Conservation (phyloP, 192 early-diverging fungal genomes). For the Funneliformis geosporum region DNA sequence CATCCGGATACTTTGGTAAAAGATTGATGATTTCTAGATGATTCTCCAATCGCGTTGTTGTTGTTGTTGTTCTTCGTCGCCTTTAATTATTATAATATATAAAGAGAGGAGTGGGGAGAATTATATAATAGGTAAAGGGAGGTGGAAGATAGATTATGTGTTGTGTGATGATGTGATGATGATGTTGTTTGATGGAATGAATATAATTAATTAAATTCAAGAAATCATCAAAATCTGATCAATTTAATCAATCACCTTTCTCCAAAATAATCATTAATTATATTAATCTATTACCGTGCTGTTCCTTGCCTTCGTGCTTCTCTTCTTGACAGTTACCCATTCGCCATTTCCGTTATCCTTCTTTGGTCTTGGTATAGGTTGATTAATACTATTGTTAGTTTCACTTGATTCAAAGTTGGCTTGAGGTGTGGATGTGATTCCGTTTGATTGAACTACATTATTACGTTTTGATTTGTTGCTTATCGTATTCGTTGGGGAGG, state of each 20-base stretch:
- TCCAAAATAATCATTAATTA: not conserved
- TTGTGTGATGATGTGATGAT: not conserved
- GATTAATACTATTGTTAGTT: not conserved
- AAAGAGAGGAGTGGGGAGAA: no score
- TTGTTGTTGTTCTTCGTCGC: not conserved
- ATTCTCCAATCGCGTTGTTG: not conserved
- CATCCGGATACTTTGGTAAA: not conserved
- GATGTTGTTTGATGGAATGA: not conserved
- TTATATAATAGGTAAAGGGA: no score
- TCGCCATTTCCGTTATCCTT: not conserved
- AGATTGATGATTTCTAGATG: not conserved
- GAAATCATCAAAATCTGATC: not conserved
- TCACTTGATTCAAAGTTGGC: not conserved
- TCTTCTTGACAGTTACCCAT: slow-evolving; percentile 7
- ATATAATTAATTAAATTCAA: not conserved
- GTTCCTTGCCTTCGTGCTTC: not conserved
- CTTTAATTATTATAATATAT: not conserved
- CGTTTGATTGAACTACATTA: not conserved
- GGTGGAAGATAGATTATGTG: no score
- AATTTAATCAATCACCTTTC: not conserved
- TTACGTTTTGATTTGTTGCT: not conserved
- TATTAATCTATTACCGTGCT: slow-evolving; percentile 17
- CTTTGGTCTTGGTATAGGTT: not conserved
- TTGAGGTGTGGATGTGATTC: not conserved
- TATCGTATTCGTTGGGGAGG: not conserved